These are phyloP conservation scores for Gossypium raimondii DNA, from an alignment of 345 rosid species.

Conservation along the genomic window DNA sequence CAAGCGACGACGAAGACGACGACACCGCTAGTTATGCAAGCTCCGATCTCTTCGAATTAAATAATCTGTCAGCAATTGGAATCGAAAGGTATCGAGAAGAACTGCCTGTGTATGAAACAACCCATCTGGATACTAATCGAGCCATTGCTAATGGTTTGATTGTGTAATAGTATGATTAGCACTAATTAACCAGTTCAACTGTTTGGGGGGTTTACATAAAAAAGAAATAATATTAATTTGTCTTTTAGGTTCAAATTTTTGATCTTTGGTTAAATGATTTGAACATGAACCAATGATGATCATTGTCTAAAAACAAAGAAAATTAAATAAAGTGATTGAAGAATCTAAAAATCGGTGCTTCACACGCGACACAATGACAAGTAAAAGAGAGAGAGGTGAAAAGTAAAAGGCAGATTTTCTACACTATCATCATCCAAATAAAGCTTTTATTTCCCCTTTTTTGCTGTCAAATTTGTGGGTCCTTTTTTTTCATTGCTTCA, in stretches of 20 bases:
- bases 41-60: slow-evolving; percentile 90
- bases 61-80: slow-evolving; percentile 75
- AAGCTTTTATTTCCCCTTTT: slow-evolving; percentile 19
- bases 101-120: slow-evolving; percentile 91
- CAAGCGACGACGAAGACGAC: slow-evolving; percentile 31
- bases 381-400: slow-evolving; percentile 14
- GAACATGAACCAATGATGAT: slow-evolving; percentile 12
- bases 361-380: slow-evolving; percentile 10
- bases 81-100: slow-evolving; percentile 71
- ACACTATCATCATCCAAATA: slow-evolving; percentile 24
- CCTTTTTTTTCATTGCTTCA: slow-evolving; percentile 33
- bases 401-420: slow-evolving; percentile 48
- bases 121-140: slow-evolving; percentile 67
- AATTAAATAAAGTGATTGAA: slow-evolving; percentile 4
- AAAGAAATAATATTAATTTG: slow-evolving; percentile 28
- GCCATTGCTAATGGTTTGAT: slow-evolving; percentile 65
- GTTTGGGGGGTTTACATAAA: slow-evolving; percentile 46
- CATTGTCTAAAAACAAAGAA: slow-evolving; percentile 13
- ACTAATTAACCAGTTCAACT: neutral
- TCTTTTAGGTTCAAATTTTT: slow-evolving; percentile 7
- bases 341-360: slow-evolving; percentile 20
- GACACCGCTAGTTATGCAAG: slow-evolving; percentile 80
- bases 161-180: slow-evolving; percentile 33
- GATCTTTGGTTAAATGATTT: neutral
- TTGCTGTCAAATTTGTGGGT: slow-evolving; percentile 17